Evolutionary conservation across 805 yeast species (phyloP), one percentile per base, ranked within the genome.

Genomic region (Komagataella kurtzmanii): DNA sequence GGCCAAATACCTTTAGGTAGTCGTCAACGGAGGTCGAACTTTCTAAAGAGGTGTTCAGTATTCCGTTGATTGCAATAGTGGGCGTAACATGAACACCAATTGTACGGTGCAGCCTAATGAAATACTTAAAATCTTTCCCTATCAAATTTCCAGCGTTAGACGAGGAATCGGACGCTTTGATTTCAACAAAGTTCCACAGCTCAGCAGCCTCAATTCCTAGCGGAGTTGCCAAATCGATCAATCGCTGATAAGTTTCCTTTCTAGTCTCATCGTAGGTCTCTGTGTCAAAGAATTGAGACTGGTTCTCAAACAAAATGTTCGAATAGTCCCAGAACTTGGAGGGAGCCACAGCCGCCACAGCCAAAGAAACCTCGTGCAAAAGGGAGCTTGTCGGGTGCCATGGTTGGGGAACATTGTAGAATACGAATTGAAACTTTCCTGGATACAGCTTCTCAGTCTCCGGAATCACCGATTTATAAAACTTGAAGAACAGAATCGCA

Each of bases 51-150:
- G 71, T 69, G 55, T 75, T 76, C 19, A 72, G 71, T 49, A 84
- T 77, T 1, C 96, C 96, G 62, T 87, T 77, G 45, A 88, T 68
- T 18, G 76, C 64, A 12, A 86, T 85, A 3, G 93, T 82, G 18
- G 96, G 96, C 3, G 93, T 85, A n/a, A 85, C 82, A 61, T 88
- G 96, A 44, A 85, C 78, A 47, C 91, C 88, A 46, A 81, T 77
- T 53, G 86, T 87, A 62, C 96, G 76, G 51, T 80, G 81, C 61
- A 79, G 79, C 62, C 81, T 75, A 17, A 89, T 75, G 61, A 85
- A 87, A 59, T 82, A 83, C 67, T 87, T 88, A 55, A 85, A 58
- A 59, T 87, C 95, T 40, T 65, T 71, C 2, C 78, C 71, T 44
- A 82, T 72, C 6, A 64, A 70, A 57, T 81, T 83, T 7, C 93